Percentiles rank a stretch among this genome's conserved stretches.
phyloP scores from a whole-genome alignment of 768 basidiomycete species.

The Tulasnella sp. region DNA sequence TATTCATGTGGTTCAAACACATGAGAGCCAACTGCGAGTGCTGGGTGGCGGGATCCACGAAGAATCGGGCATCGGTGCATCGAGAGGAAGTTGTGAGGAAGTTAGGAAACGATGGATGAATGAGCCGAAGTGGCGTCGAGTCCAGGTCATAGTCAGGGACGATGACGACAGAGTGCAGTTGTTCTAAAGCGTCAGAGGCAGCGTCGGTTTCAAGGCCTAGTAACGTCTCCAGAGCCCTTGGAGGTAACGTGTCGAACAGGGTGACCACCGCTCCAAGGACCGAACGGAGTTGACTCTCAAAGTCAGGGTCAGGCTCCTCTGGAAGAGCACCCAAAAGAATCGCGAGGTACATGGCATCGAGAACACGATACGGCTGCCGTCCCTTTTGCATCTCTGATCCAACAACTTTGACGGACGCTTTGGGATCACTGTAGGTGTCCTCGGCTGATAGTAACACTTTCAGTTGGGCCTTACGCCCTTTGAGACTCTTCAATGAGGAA shows the following conservation, averaged over 20 bases:
- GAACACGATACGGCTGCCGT: too few species aligned
- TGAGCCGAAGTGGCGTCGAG: not conserved
- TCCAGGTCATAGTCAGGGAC: not conserved
- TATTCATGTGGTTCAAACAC: not conserved
- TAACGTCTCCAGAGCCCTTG: not conserved
- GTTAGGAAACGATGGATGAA: constrained; percentile 15
- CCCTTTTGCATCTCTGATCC: too few species aligned
- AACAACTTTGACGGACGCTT: too few species aligned
- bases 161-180: constrained; percentile 4
- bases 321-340: too few species aligned
- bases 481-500: not conserved
- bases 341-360: too few species aligned
- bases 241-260: constrained; percentile 1
- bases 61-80: not conserved
- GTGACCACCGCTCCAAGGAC: constrained; percentile 6
- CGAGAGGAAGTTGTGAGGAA: constrained; percentile 4
- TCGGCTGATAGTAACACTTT: not conserved
- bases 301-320: too few species aligned
- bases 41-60: not conserved
- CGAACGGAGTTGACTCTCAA: too few species aligned
- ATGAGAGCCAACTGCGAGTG: not conserved
- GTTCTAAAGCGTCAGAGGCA: not conserved
- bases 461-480: not conserved
- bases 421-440: too few species aligned
- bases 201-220: not conserved